Conservation (phyloP, 768 basidiomycete species). For the Kwoniella pini region DNA sequence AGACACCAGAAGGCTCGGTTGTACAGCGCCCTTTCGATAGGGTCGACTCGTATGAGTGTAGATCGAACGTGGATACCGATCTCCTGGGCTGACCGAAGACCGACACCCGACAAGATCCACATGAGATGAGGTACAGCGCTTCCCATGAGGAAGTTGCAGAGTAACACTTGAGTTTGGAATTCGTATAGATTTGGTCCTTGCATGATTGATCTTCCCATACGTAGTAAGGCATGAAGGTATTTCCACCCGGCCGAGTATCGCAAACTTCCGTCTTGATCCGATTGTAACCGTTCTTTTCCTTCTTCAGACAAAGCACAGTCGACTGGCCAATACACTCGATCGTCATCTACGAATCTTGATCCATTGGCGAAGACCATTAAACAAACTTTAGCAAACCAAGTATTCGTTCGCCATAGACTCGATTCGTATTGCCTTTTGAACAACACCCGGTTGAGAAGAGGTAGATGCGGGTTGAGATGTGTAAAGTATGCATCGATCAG, state of each 20-base stretch:
- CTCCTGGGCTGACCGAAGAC: slow-evolving; percentile 72
- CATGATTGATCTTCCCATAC: slow-evolving; percentile 63
- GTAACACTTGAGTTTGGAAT: slow-evolving; percentile 64
- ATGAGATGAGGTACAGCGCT: slow-evolving; percentile 43
- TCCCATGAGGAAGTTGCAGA: slow-evolving; percentile 47
- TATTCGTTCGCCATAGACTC: slow-evolving; percentile 60
- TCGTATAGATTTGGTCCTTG: slow-evolving; percentile 66
- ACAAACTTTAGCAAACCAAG: slow-evolving; percentile 61
- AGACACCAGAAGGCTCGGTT: slow-evolving; percentile 74
- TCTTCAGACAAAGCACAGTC: slow-evolving; percentile 39
- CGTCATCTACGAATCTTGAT: slow-evolving; percentile 64
- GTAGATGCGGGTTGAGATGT: slow-evolving; percentile 62
- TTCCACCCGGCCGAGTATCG: slow-evolving; percentile 49
- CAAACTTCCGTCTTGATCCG: slow-evolving; percentile 35
- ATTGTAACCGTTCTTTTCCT: slow-evolving; percentile 31
- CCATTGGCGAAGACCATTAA: slow-evolving; percentile 73
- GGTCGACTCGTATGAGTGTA: slow-evolving; percentile 52
- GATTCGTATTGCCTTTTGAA: slow-evolving; percentile 63
- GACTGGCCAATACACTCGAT: slow-evolving; percentile 57
- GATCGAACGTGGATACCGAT: slow-evolving; percentile 71
- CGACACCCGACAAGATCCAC: slow-evolving; percentile 69
- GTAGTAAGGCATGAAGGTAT: slow-evolving; percentile 66
- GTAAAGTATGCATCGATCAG: slow-evolving; percentile 70
- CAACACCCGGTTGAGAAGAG: slow-evolving; percentile 71
- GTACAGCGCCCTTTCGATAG: slow-evolving; percentile 69